Evolutionary conservation across 1,284 basidiomycete species (phyloP).

Genomic region (Fomitiporia mediterranea): DNA sequence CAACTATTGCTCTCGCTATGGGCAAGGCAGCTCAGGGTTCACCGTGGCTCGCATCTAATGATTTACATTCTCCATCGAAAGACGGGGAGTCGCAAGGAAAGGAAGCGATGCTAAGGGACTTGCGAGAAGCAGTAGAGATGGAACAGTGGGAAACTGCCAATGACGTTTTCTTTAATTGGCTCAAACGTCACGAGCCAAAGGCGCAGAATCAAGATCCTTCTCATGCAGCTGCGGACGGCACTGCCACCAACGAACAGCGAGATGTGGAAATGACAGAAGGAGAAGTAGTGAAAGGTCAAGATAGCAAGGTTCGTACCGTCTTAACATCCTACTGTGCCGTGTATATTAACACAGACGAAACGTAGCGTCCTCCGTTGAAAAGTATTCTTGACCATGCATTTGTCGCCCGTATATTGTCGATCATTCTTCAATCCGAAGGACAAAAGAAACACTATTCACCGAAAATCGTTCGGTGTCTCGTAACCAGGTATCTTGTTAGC

Average conservation of each 20-base stretch:
- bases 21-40: conserved; percentile 44
- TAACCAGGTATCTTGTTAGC: conserved; percentile 50
- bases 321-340: not conserved
- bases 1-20: conserved; percentile 59
- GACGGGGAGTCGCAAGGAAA: conserved; percentile 27
- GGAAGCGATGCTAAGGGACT: conserved; percentile 31
- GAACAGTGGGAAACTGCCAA: conserved; percentile 36
- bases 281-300: not conserved
- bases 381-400: conserved; percentile 43
- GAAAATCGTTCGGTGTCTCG: conserved; percentile 49
- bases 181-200: conserved; percentile 33
- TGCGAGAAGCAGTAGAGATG: conserved; percentile 33
- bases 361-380: not conserved
- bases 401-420: conserved; percentile 50
- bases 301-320: not conserved
- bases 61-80: conserved; percentile 10
- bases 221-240: conserved; percentile 2
- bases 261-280: conserved; percentile 8
- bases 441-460: conserved; percentile 41
- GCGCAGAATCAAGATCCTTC: conserved; percentile 21
- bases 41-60: conserved; percentile 41
- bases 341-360: not conserved
- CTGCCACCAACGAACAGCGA: conserved; percentile 11
- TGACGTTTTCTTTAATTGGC: conserved; percentile 48
- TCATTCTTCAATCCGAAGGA: conserved; percentile 40